These are phyloP conservation scores for Rhododendron ferrugineum DNA, from an alignment of 148 eudicot genomes.

Conservation along the genomic window DNA sequence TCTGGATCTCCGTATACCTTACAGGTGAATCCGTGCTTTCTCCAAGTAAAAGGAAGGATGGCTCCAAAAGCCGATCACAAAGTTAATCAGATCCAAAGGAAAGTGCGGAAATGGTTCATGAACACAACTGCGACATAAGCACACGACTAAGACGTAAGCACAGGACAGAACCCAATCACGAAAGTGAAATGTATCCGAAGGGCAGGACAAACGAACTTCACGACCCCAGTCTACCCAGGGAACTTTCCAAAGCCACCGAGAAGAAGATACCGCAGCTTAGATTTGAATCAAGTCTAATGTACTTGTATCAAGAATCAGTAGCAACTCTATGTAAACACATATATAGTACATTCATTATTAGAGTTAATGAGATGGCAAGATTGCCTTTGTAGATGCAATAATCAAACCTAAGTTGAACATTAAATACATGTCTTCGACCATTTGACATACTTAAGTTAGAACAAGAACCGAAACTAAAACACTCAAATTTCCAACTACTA, in stretches of 20 bases:
- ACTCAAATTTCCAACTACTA: constrained; percentile 3
- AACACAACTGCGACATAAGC: not conserved
- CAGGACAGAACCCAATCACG: not conserved
- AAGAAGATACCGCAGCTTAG: not conserved
- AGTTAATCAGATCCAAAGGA: not conserved
- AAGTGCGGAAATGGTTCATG: not conserved
- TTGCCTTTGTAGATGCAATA: not conserved
- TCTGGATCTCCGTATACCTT: not conserved
- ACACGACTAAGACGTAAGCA: not conserved
- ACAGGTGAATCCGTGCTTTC: not conserved
- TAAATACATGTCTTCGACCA: not conserved
- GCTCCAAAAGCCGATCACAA: not conserved
- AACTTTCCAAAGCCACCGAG: not conserved
- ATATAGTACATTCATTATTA: not conserved
- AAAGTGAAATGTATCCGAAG: not conserved
- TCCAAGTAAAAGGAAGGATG: not conserved
- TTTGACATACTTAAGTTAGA: not conserved
- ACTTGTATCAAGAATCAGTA: not conserved
- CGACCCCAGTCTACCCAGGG: not conserved
- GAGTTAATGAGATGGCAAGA: not conserved
- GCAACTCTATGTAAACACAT: not conserved
- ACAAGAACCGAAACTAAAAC: not conserved
- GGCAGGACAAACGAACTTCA: not conserved
- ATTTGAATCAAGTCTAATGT: not conserved
- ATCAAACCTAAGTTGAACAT: constrained; percentile 10